Percentiles rank a stretch among this genome's conserved stretches.
Evolutionary conservation across 2,329 filamentous ascomycete genomes (phyloP).

Genomic region (Boeremia exigua): DNA sequence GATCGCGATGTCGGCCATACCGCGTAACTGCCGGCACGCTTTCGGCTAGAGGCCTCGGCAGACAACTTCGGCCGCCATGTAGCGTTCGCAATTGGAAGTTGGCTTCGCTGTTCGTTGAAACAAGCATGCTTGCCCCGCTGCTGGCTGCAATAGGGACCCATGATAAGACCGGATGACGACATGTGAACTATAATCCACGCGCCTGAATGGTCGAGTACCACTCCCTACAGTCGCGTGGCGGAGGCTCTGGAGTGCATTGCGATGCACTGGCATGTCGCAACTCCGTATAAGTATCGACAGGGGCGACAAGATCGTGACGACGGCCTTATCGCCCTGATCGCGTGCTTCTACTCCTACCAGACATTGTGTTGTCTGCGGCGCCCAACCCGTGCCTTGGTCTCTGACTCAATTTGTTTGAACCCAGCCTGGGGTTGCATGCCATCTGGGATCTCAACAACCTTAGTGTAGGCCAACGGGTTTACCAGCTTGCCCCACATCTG

Average conservation of each 20-base stretch:
- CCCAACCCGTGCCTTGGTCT: neutral
- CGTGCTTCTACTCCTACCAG: neutral
- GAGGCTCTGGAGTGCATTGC: no score
- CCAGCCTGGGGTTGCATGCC: constrained; percentile 42
- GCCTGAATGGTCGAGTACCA: no score
- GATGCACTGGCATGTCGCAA: no score
- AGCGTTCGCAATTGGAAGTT: neutral
- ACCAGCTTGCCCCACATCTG: constrained; percentile 33
- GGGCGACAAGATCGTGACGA: no score
- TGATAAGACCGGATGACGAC: neutral
- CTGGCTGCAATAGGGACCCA: neutral
- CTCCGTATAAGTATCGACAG: no score
- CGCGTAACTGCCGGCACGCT: constrained; percentile 5
- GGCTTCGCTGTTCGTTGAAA: neutral
- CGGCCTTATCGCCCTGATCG: no score
- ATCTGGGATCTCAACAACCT: constrained; percentile 41
- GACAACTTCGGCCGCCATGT: neutral
- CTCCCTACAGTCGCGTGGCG: no score
- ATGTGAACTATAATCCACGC: neutral
- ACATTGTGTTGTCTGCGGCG: neutral
- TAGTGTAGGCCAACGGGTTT: constrained; percentile 36
- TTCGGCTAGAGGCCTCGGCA: neutral
- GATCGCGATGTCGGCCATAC: constrained; percentile 7
- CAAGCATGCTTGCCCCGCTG: neutral
- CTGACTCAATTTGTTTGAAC: constrained; percentile 24